phyloP scores from a whole-genome alignment of 495 filamentous ascomycete species.

The Corynascus novoguineensis region DNA sequence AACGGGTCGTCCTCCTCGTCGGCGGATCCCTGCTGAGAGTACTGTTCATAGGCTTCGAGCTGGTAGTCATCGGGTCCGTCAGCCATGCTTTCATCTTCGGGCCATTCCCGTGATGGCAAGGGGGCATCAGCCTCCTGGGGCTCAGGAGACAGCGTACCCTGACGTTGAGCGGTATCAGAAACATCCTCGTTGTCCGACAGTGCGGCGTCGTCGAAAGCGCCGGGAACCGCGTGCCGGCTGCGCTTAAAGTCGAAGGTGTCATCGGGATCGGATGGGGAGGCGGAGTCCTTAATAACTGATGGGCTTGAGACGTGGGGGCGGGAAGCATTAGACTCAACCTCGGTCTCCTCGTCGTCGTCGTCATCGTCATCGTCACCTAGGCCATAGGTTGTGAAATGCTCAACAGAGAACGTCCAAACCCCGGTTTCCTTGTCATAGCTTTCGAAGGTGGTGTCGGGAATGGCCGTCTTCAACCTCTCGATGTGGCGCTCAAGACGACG shows the following conservation, averaged over 20 bases:
- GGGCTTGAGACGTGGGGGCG: slow-evolving; percentile 12
- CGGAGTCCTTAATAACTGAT: slow-evolving; percentile 18
- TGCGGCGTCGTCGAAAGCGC: slow-evolving; percentile 64
- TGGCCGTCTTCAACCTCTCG: slow-evolving; percentile 62
- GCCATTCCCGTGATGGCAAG: slow-evolving; percentile 56
- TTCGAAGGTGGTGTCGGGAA: slow-evolving; percentile 73
- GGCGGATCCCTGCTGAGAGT: slow-evolving; percentile 25
- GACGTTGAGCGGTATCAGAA: slow-evolving; percentile 38
- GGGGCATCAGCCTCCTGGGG: slow-evolving; percentile 70
- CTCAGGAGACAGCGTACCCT: slow-evolving; percentile 89
- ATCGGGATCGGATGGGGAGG: slow-evolving; percentile 51
- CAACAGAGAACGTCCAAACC: slow-evolving; percentile 83
- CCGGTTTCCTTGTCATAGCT: slow-evolving; percentile 72
- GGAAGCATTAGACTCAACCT: slow-evolving; percentile 33
- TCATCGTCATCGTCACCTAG: slow-evolving; percentile 81
- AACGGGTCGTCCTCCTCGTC: slow-evolving; percentile 45
- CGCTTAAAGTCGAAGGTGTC: slow-evolving; percentile 76
- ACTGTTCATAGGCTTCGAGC: slow-evolving; percentile 27
- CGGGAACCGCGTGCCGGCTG: slow-evolving; percentile 64
- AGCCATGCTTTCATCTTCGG: slow-evolving; percentile 56
- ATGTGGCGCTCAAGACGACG: slow-evolving; percentile 69
- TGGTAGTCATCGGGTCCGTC: slow-evolving; percentile 57
- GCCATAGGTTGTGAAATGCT: slow-evolving; percentile 95
- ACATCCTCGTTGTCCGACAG: slow-evolving; percentile 44
- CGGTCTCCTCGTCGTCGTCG: slow-evolving; percentile 65